These are phyloP conservation scores for Aschersonia sp. DNA, from an alignment of 2,329 filamentous ascomycete species.

Conservation along the genomic window DNA sequence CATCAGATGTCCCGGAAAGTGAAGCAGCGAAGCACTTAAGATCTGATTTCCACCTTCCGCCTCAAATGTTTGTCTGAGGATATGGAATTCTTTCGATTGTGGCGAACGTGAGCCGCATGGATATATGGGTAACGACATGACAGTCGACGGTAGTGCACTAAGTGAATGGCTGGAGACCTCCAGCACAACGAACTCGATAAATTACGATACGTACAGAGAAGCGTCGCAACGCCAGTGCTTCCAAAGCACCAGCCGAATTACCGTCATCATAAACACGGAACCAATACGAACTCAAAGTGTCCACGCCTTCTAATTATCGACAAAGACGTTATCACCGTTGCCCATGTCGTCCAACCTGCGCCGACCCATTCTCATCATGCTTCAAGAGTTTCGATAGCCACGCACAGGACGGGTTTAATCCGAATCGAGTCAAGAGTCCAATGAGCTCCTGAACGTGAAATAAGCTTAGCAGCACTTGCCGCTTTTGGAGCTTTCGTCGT, in stretches of 20 bases:
- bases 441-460: neutral
- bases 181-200: constrained; percentile 15
- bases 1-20: no score
- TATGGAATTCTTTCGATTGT: no score
- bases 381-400: constrained; percentile 2
- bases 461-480: constrained; percentile 62
- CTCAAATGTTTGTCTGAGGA: no score
- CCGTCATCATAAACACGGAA: constrained; percentile 22
- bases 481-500: constrained; percentile 59
- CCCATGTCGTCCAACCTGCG: constrained; percentile 17
- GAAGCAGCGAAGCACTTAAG: no score
- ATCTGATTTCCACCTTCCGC: no score
- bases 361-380: constrained; percentile 14
- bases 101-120: no score
- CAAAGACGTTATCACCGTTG: constrained; percentile 18
- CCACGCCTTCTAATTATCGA: constrained; percentile 24
- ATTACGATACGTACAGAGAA: constrained; percentile 19
- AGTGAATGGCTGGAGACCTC: neutral
- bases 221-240: constrained; percentile 17
- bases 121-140: no score
- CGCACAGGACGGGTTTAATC: neutral
- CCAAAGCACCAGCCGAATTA: constrained; percentile 20
- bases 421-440: no score
- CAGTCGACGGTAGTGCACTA: no score
- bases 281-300: constrained; percentile 24